Evolutionary conservation across 2,329 filamentous ascomycete species (phyloP).

Genomic region (Emergomyces pasteurianus): DNA sequence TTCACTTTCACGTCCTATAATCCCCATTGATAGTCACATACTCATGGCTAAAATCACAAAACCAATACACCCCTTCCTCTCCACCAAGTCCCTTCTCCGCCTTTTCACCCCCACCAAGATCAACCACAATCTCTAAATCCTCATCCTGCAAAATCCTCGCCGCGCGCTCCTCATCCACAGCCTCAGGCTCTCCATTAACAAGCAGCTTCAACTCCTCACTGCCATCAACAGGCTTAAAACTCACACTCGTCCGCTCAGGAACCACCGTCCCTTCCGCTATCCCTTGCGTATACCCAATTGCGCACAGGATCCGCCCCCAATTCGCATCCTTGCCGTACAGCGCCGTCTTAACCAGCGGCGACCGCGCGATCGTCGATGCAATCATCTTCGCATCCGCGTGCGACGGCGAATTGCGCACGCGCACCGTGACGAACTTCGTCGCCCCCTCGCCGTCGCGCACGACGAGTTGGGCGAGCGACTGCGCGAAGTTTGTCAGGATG

Average conservation of each 20-base stretch:
- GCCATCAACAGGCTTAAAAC: conserved; percentile 48
- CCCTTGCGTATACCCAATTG: conserved; percentile 64
- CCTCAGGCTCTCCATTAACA: conserved; percentile 49
- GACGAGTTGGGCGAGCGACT: conserved; percentile 78
- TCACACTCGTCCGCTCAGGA: conserved; percentile 46
- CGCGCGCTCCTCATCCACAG: conserved; percentile 49
- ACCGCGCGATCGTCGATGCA: conserved; percentile 78
- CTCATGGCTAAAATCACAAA: conserved; percentile 57
- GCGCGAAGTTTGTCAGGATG: conserved; percentile 65
- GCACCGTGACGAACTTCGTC: conserved; percentile 94
- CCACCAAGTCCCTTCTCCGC: conserved; percentile 29
- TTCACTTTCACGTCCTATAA: conserved; percentile 45
- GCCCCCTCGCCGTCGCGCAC: conserved; percentile 95
- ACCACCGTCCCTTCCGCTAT: conserved; percentile 36
- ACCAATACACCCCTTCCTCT: conserved; percentile 50
- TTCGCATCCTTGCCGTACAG: conserved; percentile 96
- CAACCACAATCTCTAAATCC: conserved; percentile 50
- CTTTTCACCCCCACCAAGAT: conserved; percentile 41
- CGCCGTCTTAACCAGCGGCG: conserved; percentile 91
- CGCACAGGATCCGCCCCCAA: conserved; percentile 94
- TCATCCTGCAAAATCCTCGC: conserved; percentile 49
- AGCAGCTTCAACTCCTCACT: conserved; percentile 46
- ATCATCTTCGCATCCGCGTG: conserved; percentile 64
- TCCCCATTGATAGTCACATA: conserved; percentile 60
- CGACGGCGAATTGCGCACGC: conserved; percentile 59